These are phyloP conservation scores for Aurinia saxatilis DNA, from an alignment of 345 rosid species.

Conservation along the genomic window DNA sequence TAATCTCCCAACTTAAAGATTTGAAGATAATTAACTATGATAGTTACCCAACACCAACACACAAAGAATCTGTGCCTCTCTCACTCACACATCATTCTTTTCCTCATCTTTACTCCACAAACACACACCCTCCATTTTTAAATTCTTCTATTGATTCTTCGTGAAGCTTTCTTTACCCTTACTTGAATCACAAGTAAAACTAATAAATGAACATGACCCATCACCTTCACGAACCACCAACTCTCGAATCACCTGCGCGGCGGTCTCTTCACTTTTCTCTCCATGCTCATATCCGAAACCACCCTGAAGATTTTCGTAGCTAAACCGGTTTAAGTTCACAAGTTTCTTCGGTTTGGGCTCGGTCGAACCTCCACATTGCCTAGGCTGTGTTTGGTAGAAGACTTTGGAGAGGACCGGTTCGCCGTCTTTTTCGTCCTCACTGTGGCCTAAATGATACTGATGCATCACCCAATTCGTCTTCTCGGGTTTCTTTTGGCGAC, in stretches of 20 bases:
- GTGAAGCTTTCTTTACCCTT: constrained; percentile 43
- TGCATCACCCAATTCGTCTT: constrained; percentile 98
- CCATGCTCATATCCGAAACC: constrained; percentile 26
- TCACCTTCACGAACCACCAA: constrained; percentile 52
- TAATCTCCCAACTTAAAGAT: constrained; percentile 10
- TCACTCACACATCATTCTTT: constrained; percentile 25
- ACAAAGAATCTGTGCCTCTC: constrained; percentile 25
- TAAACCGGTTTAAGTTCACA: constrained; percentile 17
- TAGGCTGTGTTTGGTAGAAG: constrained; percentile 93
- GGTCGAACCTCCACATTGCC: constrained; percentile 44
- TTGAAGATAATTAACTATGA: constrained; percentile 20
- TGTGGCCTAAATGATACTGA: constrained; percentile 79
- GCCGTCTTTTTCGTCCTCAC: constrained; percentile 85
- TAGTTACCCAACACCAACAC: constrained; percentile 30
- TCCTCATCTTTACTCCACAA: constrained; percentile 28
- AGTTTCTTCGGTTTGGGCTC: constrained; percentile 23
- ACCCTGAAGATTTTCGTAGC: constrained; percentile 5
- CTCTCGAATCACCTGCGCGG: constrained; percentile 54
- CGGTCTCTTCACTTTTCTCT: constrained; percentile 17
- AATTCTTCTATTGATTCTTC: constrained; percentile 24
- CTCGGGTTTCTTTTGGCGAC: constrained; percentile 80
- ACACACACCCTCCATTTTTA: constrained; percentile 1
- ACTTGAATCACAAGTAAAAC: constrained; percentile 59
- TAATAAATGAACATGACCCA: constrained; percentile 49
- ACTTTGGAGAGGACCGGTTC: constrained; percentile 78